Evolutionary conservation across 2,329 filamentous ascomycete species (phyloP).

Genomic region (Calonectria hongkongensis): DNA sequence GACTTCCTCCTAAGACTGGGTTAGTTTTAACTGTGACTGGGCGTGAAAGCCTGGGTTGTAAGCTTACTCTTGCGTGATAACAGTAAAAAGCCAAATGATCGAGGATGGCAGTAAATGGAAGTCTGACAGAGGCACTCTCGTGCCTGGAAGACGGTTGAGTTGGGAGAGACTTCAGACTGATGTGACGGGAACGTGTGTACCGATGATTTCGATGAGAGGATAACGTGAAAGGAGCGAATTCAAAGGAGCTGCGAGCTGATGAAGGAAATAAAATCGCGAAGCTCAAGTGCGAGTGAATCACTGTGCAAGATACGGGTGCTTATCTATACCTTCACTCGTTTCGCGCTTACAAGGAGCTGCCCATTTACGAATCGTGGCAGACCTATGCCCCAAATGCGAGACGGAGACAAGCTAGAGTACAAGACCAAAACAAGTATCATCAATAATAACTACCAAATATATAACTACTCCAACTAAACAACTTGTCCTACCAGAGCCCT

Average conservation of each 20-base stretch:
- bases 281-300: neutral
- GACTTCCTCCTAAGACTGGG: neutral
- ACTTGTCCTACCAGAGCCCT: conserved; percentile 44
- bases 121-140: neutral
- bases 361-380: neutral
- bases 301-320: neutral
- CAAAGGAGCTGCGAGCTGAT: neutral
- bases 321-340: neutral
- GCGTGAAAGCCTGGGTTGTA: neutral
- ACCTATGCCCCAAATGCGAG: neutral
- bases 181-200: neutral
- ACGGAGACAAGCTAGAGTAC: neutral
- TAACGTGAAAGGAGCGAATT: neutral
- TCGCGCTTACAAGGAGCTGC: neutral
- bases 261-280: neutral
- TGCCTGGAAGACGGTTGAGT: neutral
- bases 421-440: neutral
- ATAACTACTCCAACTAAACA: conserved; percentile 11
- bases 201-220: neutral
- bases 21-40: neutral
- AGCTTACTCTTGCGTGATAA: neutral
- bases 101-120: too few species aligned
- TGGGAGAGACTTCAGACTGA: neutral
- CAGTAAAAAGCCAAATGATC: too few species aligned
- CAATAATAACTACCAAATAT: neutral